Evolutionary conservation across 176 grass and related monocot species (phyloP).

Genomic region (Panicum miliaceum): DNA sequence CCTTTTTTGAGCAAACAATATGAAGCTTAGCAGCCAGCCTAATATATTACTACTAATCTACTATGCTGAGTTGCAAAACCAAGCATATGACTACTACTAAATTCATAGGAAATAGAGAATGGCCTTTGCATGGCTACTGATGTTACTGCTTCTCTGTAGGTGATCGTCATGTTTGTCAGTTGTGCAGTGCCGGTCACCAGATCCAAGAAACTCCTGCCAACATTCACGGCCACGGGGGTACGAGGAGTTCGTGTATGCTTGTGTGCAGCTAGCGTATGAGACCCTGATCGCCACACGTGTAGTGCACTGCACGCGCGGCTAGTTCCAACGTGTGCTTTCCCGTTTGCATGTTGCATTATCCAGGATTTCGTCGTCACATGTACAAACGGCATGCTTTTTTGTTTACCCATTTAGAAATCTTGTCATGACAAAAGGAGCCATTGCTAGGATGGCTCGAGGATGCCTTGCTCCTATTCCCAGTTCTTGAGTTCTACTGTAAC

Average conservation of each 20-base stretch:
- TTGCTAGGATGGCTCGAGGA: not conserved
- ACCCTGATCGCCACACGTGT: conserved; percentile 35
- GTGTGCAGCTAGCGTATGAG: conserved; percentile 1
- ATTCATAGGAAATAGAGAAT: not conserved
- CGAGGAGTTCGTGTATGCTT: conserved; percentile 15
- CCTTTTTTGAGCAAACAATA: not conserved
- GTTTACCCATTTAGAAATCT: not conserved
- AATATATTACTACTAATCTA: not conserved
- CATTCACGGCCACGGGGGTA: conserved; percentile 5
- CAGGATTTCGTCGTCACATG: not conserved
- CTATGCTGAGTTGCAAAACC: not conserved
- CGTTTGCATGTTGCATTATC: conserved; percentile 19
- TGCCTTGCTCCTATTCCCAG: too few species aligned
- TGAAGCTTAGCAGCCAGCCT: not conserved
- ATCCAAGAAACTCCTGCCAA: conserved; percentile 44
- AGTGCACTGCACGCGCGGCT: not conserved
- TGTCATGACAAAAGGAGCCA: not conserved
- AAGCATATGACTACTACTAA: not conserved
- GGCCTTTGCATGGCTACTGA: not conserved
- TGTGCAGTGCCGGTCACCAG: conserved; percentile 4
- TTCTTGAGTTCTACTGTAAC: too few species aligned
- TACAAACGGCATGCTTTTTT: not conserved
- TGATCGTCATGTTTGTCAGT: conserved; percentile 39
- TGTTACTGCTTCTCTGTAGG: not conserved
- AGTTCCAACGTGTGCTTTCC: not conserved